Base-by-base conservation (phyloP, 2,329 filamentous ascomycete species). In the Alternaria consortialis region DNA sequence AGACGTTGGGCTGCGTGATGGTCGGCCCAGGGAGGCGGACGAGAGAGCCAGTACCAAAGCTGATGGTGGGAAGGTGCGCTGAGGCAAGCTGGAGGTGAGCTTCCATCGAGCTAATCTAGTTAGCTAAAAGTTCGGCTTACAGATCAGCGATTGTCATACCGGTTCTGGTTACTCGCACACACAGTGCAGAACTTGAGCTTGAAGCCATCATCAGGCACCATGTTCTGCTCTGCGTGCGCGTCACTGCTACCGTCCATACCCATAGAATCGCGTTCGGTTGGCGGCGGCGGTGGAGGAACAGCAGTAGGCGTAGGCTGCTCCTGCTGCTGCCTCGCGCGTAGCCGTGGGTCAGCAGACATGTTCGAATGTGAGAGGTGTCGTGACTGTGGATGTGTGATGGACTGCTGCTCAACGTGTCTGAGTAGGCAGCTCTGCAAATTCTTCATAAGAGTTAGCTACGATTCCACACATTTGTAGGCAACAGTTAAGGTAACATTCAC, bases 131-230 rank as follows among this genome's bases (percentile, higher is more conserved):
- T 7, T 9, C 7, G 9, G 27, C 20, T 5, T n/a, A n/a, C 13
- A 11, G n/a, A 23, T 15, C 17, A 43, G 50, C 15, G n/a, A 8
- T 13, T 3, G n/a, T 53, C 85, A 65, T 84, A 97, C 88, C 95
- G 89, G 76, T 99, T 99, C 80, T 99, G 93, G 74, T 99, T 99
- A 74, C 93, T 97, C 7, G 95, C 95, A 81, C 95, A 99, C n/a
- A 99, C 94, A 3, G 95, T 98, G 84, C 94, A 97, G 81, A 98
- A 97, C 76, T 92, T 96, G 64, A 99, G 86, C 81, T 95, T 97
- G 85, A 90, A 97, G n/a, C 82, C 83, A 27, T 86, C 83, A 13
- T 82, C 79, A 4, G 70, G 59, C 15, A 76, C 72, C n/a, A 58
- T 55, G 55, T 76, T 71, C 34, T 56, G 58, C 61, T 69, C 63